Evolutionary conservation across 2,329 filamentous ascomycete species (phyloP).

Genomic region (Pseudogymnoascus sp.): DNA sequence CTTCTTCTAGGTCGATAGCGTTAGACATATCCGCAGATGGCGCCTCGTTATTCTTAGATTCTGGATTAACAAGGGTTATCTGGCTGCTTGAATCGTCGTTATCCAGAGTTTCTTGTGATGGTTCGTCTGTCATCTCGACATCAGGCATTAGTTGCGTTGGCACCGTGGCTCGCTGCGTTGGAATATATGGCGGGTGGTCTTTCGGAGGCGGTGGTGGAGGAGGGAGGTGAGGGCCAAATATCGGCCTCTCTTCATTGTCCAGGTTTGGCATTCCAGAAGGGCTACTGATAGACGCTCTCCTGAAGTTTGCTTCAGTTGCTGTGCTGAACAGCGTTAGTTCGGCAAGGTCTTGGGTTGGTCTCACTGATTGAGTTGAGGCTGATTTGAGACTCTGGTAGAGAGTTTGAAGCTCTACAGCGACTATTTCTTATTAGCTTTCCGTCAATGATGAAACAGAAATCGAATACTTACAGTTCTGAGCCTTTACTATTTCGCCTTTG

Average conservation of each 20-base stretch:
- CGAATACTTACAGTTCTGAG: conserved; percentile 65
- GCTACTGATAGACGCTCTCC: conserved; percentile 40
- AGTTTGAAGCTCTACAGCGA: conserved; percentile 64
- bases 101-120: conserved; percentile 22
- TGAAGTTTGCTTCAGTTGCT: conserved; percentile 46
- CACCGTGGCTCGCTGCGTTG: conserved; percentile 16
- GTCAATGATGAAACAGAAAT: not conserved
- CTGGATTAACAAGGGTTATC: conserved; percentile 34
- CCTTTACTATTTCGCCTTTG: conserved; percentile 49
- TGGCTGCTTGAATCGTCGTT: conserved; percentile 33
- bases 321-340: conserved; percentile 67
- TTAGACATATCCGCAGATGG: conserved; percentile 11
- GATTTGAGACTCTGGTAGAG: conserved; percentile 67
- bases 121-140: conserved; percentile 30
- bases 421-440: conserved; percentile 38
- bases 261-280: conserved; percentile 24
- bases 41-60: conserved; percentile 16
- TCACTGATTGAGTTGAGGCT: conserved; percentile 55
- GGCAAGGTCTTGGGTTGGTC: conserved; percentile 70
- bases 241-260: not conserved
- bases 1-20: not conserved
- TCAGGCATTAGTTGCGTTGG: conserved; percentile 19
- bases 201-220: conserved; percentile 13
- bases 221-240: conserved; percentile 4
- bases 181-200: conserved; percentile 21